Conservation (phyloP, 176 grass and related monocot species). For the Cenchrus purpureus region DNA sequence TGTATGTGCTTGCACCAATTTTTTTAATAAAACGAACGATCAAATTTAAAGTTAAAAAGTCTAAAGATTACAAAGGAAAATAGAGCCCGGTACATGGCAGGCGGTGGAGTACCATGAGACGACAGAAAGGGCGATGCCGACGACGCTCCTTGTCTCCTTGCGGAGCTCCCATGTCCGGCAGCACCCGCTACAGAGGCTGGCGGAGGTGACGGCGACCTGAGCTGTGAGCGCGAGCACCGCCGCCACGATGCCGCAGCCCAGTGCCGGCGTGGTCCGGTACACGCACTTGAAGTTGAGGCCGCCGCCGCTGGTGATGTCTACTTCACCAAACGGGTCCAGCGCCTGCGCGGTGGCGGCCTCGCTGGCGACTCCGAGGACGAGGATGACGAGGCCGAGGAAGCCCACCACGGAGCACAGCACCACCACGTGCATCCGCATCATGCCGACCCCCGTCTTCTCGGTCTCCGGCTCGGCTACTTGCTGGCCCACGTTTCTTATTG, state of each 20-base stretch:
- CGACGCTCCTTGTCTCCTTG: constrained; percentile 11
- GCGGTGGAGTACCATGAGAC: constrained; percentile 20
- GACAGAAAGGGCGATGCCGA: neutral
- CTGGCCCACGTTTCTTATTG: too few relatives aligned
- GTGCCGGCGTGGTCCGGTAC: constrained; percentile 24
- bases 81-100: too few relatives aligned
- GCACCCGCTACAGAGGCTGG: constrained; percentile 20
- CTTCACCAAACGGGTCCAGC: too few relatives aligned
- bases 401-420: constrained; percentile 19
- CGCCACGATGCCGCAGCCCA: constrained; percentile 15
- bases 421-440: neutral
- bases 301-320: fast-evolving
- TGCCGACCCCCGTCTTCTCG: neutral
- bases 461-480: neutral
- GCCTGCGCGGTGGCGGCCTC: neutral
- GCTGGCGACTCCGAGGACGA: constrained; percentile 38
- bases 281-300: neutral
- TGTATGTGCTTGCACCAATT: too few relatives aligned
- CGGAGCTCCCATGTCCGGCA: constrained; percentile 12
- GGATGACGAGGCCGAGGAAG: constrained; percentile 22
- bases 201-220: constrained; percentile 22
- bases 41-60: too few relatives aligned
- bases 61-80: too few relatives aligned
- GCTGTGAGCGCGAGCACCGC: neutral
- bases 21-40: too few relatives aligned